Percentiles rank a stretch among this genome's conserved stretches.
Conservation (phyloP, 75 land plant genomes). For the Picea sitchensis region DNA sequence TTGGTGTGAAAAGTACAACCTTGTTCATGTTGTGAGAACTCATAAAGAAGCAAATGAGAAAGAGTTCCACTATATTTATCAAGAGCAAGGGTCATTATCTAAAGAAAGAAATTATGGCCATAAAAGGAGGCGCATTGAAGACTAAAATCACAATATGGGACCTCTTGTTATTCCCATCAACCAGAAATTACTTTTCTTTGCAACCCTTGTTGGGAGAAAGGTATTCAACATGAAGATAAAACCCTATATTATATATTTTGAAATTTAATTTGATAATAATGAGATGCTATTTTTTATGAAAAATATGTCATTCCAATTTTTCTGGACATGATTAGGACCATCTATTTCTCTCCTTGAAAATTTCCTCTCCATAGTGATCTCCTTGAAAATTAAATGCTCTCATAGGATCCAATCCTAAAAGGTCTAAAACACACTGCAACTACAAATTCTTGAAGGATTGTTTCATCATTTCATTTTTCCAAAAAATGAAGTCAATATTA, state of each 20-base stretch:
- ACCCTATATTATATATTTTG: slow-evolving; percentile 66
- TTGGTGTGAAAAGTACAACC: slow-evolving; percentile 43
- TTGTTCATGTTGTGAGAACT: slow-evolving; percentile 53
- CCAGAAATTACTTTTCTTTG: slow-evolving; percentile 61
- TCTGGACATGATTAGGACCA: too few species aligned
- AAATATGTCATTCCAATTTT: too few species aligned
- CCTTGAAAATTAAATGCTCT: too few species aligned
- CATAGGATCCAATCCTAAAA: too few species aligned
- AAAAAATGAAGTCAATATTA: too few species aligned
- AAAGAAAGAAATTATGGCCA: slow-evolving; percentile 59
- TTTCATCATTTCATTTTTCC: too few species aligned
- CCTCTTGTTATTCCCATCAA: slow-evolving; percentile 57
- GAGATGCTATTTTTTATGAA: too few species aligned
- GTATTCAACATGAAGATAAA: slow-evolving; percentile 42
- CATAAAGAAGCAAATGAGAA: slow-evolving; percentile 61
- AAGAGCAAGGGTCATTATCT: slow-evolving; percentile 60
- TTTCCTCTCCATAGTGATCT: too few species aligned
- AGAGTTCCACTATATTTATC: slow-evolving; percentile 64
- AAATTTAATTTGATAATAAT: slow-evolving; percentile 42
- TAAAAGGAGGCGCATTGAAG: slow-evolving; percentile 59
- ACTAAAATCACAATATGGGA: slow-evolving; percentile 56
- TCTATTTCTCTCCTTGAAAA: too few species aligned
- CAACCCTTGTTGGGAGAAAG: slow-evolving; percentile 47
- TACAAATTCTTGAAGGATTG: too few species aligned
- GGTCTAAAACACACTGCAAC: too few species aligned